phyloP scores from a whole-genome alignment of 148 eudicot species.

The Polygonum aviculare region DNA sequence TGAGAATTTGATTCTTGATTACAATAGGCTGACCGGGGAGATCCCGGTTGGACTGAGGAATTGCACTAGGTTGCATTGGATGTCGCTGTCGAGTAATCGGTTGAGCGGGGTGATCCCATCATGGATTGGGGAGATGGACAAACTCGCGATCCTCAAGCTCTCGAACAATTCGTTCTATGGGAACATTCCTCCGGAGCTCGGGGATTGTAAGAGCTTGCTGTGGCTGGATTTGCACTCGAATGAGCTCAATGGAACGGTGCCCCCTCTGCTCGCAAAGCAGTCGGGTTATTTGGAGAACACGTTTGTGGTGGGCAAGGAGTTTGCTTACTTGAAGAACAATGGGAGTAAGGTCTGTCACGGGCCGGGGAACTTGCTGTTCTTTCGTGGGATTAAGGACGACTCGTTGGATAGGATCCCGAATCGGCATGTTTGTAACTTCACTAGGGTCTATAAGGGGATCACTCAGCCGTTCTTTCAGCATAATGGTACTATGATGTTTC shows the following conservation, averaged over 20 bases:
- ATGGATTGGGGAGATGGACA: slow-evolving; percentile 51
- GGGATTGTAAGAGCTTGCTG: slow-evolving; percentile 69
- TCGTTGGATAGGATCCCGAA: slow-evolving; percentile 46
- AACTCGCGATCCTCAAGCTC: slow-evolving; percentile 73
- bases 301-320: slow-evolving; percentile 57
- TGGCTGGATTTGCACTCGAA: slow-evolving; percentile 89
- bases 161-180: slow-evolving; percentile 70
- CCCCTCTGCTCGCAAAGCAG: slow-evolving; percentile 54
- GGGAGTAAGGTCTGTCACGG: slow-evolving; percentile 78
- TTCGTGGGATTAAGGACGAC: slow-evolving; percentile 54
- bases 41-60: slow-evolving; percentile 58
- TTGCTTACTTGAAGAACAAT: slow-evolving; percentile 61
- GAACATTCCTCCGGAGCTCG: slow-evolving; percentile 62
- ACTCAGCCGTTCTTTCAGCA: slow-evolving; percentile 68
- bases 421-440: slow-evolving; percentile 59
- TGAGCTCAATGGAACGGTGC: slow-evolving; percentile 55
- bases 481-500: slow-evolving; percentile 83
- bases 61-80: slow-evolving; percentile 74
- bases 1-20: slow-evolving; percentile 75
- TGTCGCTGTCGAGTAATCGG: slow-evolving; percentile 64
- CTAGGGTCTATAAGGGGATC: slow-evolving; percentile 48
- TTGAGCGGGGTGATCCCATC: slow-evolving; percentile 66
- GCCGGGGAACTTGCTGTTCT: slow-evolving; percentile 81
- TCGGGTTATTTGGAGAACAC: slow-evolving; percentile 58
- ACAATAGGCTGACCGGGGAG: slow-evolving; percentile 57